Evolutionary conservation across 257 asterid genomes (phyloP).

Genomic region (Petunia axillaris): DNA sequence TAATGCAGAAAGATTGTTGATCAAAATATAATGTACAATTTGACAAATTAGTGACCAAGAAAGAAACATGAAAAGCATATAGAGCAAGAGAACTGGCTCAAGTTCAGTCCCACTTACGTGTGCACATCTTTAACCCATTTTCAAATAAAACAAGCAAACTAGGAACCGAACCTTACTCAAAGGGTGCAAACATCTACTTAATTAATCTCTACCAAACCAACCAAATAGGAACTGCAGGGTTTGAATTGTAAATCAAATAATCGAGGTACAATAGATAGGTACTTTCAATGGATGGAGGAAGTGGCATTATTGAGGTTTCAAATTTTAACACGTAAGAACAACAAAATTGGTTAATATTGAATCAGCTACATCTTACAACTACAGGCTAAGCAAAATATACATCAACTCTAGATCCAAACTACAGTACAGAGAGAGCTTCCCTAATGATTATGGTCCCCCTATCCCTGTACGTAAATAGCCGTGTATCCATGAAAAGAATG

Average conservation of each 20-base stretch:
- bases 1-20: neutral
- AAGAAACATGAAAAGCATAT: neutral
- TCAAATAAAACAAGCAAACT: neutral
- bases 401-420: constrained; percentile 17
- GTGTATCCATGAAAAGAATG: constrained; percentile 16
- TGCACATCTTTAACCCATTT: neutral
- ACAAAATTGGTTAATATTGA: neutral
- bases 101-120: neutral
- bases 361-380: constrained; percentile 18
- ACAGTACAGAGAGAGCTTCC: constrained; percentile 6
- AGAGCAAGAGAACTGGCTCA: neutral
- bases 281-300: no score
- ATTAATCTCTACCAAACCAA: neutral
- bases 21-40: neutral
- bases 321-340: neutral
- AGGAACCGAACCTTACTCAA: neutral
- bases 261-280: no score
- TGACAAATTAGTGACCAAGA: neutral
- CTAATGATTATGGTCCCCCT: constrained; percentile 22
- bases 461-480: neutral
- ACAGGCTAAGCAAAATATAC: constrained; percentile 17
- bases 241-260: no score
- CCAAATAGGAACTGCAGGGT: neutral
- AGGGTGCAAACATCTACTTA: neutral
- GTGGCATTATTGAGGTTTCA: constrained; percentile 5